Evolutionary conservation across 1,284 basidiomycete species (phyloP).

Genomic region (Rhodotorula sp.): DNA sequence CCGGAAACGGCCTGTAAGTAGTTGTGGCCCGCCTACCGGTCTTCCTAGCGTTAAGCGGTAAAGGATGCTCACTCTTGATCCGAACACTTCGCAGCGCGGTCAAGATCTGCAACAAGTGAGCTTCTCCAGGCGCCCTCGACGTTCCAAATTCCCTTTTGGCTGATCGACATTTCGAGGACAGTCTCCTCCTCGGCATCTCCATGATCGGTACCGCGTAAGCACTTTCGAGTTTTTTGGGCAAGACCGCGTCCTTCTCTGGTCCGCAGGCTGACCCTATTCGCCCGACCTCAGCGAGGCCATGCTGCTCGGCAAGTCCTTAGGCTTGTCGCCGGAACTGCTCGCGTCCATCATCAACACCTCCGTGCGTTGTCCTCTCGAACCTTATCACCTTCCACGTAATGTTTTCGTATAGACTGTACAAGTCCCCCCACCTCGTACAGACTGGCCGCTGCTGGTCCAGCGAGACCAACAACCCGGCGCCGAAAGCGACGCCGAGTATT

Average conservation of each 20-base stretch:
- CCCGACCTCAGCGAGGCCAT: constrained; percentile 65
- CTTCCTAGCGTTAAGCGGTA: too few relatives aligned
- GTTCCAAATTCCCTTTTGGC: not conserved
- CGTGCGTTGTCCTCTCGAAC: constrained; percentile 58
- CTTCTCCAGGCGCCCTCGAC: not conserved
- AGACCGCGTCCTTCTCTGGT: not conserved
- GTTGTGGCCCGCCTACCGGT: too few relatives aligned
- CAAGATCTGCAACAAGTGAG: constrained; percentile 78
- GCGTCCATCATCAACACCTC: constrained; percentile 79
- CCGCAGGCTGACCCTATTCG: not conserved
- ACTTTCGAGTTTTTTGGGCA: not conserved
- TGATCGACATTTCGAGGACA: not conserved
- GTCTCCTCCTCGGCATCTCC: constrained; percentile 44
- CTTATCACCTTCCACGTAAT: too few relatives aligned
- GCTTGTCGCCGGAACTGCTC: constrained; percentile 69
- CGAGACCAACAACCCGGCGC: constrained; percentile 84
- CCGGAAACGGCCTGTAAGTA: constrained; percentile 65
- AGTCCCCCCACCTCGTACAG: too few relatives aligned
- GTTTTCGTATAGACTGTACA: too few relatives aligned
- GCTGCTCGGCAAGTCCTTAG: constrained; percentile 74
- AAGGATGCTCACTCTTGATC: too few relatives aligned
- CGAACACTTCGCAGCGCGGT: constrained; percentile 55
- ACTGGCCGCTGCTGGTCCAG: constrained; percentile 69
- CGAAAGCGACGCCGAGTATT: constrained; percentile 60
- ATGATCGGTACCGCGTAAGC: constrained; percentile 45